Conservation (phyloP, 2,329 filamentous ascomycete genomes). For the Pestalotiopsis sp. region DNA sequence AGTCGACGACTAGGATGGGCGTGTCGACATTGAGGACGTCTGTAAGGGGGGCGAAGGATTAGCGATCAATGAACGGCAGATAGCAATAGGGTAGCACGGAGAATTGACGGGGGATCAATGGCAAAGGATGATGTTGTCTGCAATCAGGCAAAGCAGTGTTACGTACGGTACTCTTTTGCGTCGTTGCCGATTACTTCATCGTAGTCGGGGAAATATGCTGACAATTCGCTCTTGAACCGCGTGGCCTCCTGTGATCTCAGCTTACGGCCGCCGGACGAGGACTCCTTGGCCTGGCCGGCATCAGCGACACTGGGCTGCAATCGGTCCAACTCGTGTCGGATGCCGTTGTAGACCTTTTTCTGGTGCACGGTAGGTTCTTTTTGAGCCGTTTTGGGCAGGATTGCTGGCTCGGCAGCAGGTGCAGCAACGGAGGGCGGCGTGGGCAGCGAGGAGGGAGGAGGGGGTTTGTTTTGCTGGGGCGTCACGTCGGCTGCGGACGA, state of each 20-base stretch:
- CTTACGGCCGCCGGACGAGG: conserved; percentile 59
- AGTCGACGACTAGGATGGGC: conserved; percentile 71
- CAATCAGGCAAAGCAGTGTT: background rate
- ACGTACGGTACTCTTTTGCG: conserved; percentile 75
- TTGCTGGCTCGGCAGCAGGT: conserved; percentile 7
- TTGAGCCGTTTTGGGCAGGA: conserved; percentile 25
- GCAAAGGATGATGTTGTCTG: background rate
- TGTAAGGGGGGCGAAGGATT: conserved; percentile 35
- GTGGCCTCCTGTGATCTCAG: conserved; percentile 85
- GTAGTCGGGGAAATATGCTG: conserved; percentile 90
- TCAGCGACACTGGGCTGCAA: conserved; percentile 53
- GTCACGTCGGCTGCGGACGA: conserved; percentile 23
- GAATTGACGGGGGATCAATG: background rate
- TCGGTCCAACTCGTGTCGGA: conserved; percentile 62
- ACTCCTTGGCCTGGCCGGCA: conserved; percentile 48
- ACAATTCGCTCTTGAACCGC: conserved; percentile 87
- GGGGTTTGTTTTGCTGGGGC: conserved; percentile 27
- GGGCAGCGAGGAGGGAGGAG: conserved; percentile 24
- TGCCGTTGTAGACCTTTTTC: conserved; percentile 62
- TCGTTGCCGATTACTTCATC: conserved; percentile 91
- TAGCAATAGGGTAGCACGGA: conserved; percentile 1
- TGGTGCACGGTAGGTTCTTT: conserved; percentile 50
- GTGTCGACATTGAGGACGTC: conserved; percentile 76
- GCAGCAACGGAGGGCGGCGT: conserved; percentile 20
- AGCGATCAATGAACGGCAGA: conserved; percentile 15